phyloP scores from a whole-genome alignment of 768 basidiomycete species.

The Dictyophora rubrovolvata region DNA sequence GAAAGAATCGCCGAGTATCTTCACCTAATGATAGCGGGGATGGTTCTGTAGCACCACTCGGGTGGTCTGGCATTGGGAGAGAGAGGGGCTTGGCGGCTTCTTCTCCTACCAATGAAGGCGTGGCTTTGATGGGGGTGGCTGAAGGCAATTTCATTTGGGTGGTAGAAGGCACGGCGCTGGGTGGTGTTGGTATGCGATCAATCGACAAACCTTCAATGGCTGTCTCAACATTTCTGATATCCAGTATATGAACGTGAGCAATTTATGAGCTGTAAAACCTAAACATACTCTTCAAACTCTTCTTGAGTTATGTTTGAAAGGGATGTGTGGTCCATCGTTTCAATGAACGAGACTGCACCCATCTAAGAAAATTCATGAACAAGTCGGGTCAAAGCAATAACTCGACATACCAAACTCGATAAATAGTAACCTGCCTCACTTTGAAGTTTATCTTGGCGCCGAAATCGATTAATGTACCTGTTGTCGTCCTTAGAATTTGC shows the following conservation, averaged over 20 bases:
- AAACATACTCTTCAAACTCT: constrained; percentile 72
- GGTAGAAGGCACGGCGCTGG: constrained; percentile 14
- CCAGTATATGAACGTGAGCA: constrained; percentile 8
- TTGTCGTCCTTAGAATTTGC: neutral
- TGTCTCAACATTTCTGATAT: constrained; percentile 43
- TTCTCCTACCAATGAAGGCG: constrained; percentile 56
- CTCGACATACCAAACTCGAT: constrained; percentile 69
- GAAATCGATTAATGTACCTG: constrained; percentile 93
- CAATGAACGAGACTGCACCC: constrained; percentile 95
- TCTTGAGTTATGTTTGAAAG: constrained; percentile 89
- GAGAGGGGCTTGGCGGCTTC: constrained; percentile 79
- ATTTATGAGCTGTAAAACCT: neutral
- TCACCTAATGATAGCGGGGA: constrained; percentile 33
- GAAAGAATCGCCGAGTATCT: constrained; percentile 74
- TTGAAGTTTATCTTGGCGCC: constrained; percentile 80
- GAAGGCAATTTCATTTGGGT: neutral
- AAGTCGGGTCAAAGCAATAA: too few relatives aligned
- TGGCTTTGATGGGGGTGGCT: constrained; percentile 11
- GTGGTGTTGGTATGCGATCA: constrained; percentile 22
- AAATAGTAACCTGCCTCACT: constrained; percentile 97
- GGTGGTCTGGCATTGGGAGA: constrained; percentile 33
- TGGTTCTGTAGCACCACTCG: neutral
- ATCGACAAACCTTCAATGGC: constrained; percentile 42
- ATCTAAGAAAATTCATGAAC: constrained; percentile 40
- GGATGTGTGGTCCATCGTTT: constrained; percentile 94